Percentiles rank a stretch among this genome's conserved stretches.
Evolutionary conservation across 805 yeast genomes (phyloP).

Genomic region (Candida fluviatilis): DNA sequence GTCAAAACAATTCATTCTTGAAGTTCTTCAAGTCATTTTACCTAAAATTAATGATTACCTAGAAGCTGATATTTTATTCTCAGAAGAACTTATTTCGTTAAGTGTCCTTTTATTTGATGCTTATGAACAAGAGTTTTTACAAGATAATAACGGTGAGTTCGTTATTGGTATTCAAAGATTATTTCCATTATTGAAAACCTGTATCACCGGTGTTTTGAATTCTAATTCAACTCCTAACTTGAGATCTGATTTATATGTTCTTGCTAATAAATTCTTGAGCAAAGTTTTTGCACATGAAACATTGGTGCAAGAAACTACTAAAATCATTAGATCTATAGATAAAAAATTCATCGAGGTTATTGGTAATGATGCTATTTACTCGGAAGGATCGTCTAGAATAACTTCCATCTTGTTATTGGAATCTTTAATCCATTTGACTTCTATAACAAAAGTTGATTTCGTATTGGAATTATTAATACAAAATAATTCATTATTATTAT

Average conservation of each 20-base stretch:
- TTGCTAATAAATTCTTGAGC: slow-evolving; percentile 62
- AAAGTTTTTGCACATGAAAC: slow-evolving; percentile 41
- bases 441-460: slow-evolving; percentile 48
- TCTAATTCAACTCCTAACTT: slow-evolving; percentile 63
- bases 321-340: slow-evolving; percentile 59
- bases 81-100: slow-evolving; percentile 74
- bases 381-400: slow-evolving; percentile 72
- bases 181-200: slow-evolving; percentile 66
- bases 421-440: slow-evolving; percentile 53
- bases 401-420: slow-evolving; percentile 76
- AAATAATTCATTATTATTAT: slow-evolving; percentile 59
- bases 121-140: slow-evolving; percentile 38
- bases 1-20: slow-evolving; percentile 62
- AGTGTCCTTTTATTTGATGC: slow-evolving; percentile 66
- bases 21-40: slow-evolving; percentile 67
- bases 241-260: slow-evolving; percentile 75
- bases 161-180: slow-evolving; percentile 46
- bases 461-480: slow-evolving; percentile 58
- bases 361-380: slow-evolving; percentile 74
- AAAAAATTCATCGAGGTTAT: slow-evolving; percentile 55
- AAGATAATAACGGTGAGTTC: slow-evolving; percentile 12
- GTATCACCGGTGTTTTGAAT: slow-evolving; percentile 68
- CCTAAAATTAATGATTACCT: slow-evolving; percentile 77
- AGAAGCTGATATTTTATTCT: slow-evolving; percentile 58
- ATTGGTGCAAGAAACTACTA: slow-evolving; percentile 44